A percentile compares a stretch with the other conserved stretches of the same genome.
Conservation (phyloP, 2,329 filamentous ascomycete species). For the Fusarium tanahbumbuense region DNA sequence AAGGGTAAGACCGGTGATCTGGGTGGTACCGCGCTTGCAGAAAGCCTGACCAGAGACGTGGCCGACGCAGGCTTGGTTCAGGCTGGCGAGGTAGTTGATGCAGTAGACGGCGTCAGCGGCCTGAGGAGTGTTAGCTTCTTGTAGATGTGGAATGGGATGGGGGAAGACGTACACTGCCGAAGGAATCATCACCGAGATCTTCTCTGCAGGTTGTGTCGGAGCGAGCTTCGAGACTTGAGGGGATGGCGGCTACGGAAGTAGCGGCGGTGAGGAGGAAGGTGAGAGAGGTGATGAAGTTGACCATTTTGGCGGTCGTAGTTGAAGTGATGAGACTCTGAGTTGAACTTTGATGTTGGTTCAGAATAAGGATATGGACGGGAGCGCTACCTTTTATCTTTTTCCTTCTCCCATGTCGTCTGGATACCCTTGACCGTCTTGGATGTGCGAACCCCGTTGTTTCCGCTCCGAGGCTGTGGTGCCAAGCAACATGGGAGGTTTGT, state of each 20-base stretch:
- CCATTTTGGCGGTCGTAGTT: slow-evolving; percentile 9
- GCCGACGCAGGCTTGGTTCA: slow-evolving; percentile 10
- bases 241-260: slow-evolving; percentile 5
- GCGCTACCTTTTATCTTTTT: background rate
- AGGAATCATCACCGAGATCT: background rate
- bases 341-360: too few species aligned
- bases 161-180: background rate
- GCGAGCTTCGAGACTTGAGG: background rate
- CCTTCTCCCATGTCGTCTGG: background rate
- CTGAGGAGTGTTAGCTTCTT: background rate
- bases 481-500: background rate
- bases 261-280: background rate
- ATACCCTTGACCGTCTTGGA: background rate
- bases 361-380: too few species aligned
- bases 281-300: slow-evolving; percentile 17
- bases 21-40: slow-evolving; percentile 23
- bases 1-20: slow-evolving; percentile 9
- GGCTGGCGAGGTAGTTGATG: slow-evolving; percentile 33
- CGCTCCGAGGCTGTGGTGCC: background rate
- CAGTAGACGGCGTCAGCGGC: slow-evolving; percentile 22
- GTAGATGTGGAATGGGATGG: accelerated
- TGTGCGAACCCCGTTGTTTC: background rate
- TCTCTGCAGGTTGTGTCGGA: slow-evolving; percentile 15
- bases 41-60: slow-evolving; percentile 6
- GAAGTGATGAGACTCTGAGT: background rate